Evolutionary conservation across 2,329 filamentous ascomycete species (phyloP), one percentile per base, ranked within the genome.

Genomic region (Curvularia hawaiiensis): DNA sequence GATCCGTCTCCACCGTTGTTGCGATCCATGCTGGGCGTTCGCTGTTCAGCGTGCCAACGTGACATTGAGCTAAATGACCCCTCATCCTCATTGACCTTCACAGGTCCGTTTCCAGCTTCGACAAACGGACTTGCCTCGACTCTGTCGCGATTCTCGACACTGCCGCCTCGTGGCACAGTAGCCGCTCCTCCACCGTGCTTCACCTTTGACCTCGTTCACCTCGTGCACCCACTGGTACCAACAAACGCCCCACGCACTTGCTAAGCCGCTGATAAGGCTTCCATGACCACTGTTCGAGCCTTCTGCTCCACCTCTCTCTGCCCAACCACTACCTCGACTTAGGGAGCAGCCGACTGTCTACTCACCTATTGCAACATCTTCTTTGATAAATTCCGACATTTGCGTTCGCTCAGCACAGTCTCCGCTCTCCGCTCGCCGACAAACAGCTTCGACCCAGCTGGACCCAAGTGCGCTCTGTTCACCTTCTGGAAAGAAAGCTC

Each of bases 171-270:
- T 40, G 41, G 33, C 50, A 51, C 51, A 49, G 52, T 48, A 31
- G 51, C 53, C 35, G 22, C 31, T 47, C 43, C 40, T 46, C 43
- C 22, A 35, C 18, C 48, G 18, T 40, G 38, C 50, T 50, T 39
- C 45, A 50, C 45, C 31, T 45, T 31, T 28, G 45, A 40, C 44
- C 18, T 43, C 64, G 56, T 56, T 56, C 33, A 49, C 44, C 55
- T 60, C 62, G 63, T 67, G 63, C 65, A 31, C 63, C 58, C 58
- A 60, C 61, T 48, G 33, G 55, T 47, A 52, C 64, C 58, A 61
- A 46, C 59, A 8, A 60, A 43, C 35, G 56, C 60, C 57, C 38
- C 56, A 62, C 55, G 52, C 47, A 54, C 59, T 60, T 54, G 50
- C 59, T 55, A 56, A 48, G 50, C 58, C 52, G 48, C 58, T 60